Conservation (phyloP, 257 asterid genomes). For the Nicotiana noctiflora region DNA sequence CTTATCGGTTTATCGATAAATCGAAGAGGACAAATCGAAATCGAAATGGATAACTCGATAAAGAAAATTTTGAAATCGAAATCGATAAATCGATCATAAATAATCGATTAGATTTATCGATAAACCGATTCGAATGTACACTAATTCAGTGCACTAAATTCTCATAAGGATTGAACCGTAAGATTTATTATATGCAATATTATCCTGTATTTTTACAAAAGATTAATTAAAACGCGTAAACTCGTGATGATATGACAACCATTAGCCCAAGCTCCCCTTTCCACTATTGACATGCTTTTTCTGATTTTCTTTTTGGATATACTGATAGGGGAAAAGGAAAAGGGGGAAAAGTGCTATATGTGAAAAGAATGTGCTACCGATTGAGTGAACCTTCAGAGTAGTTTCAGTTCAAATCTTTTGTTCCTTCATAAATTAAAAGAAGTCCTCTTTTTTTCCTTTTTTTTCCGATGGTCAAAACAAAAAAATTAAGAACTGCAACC, state of each 20-base stretch:
- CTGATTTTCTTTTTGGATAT: background rate
- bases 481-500: background rate
- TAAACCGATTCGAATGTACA: too few relatives aligned
- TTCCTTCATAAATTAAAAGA: background rate
- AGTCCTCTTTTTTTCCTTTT: background rate
- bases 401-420: background rate
- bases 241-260: fast-evolving
- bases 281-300: background rate
- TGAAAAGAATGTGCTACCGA: background rate
- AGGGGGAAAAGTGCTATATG: background rate
- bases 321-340: background rate
- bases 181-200: too few relatives aligned
- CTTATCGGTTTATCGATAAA: too few relatives aligned
- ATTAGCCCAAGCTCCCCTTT: too few relatives aligned
- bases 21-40: too few relatives aligned
- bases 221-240: too few relatives aligned
- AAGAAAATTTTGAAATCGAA: too few relatives aligned
- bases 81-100: too few relatives aligned
- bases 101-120: too few relatives aligned
- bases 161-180: too few relatives aligned
- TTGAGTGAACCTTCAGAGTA: background rate
- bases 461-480: background rate
- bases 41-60: too few relatives aligned
- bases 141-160: fast-evolving
- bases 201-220: too few relatives aligned